These are phyloP conservation scores for Serpula lacrymans DNA, from an alignment of 768 basidiomycete species.

Conservation along the genomic window DNA sequence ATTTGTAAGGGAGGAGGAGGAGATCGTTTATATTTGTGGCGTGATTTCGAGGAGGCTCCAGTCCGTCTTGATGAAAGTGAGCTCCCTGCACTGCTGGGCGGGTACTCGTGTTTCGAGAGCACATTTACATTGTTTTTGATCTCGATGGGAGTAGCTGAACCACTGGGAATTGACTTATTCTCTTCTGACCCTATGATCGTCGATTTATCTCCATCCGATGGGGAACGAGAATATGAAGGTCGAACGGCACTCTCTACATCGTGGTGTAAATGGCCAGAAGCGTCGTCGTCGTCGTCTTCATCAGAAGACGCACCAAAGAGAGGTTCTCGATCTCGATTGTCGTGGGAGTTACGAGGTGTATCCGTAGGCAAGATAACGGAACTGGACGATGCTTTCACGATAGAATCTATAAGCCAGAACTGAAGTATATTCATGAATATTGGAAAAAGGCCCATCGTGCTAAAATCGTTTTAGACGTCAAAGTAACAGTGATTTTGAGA, in stretches of 20 bases:
- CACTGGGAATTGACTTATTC: constrained; percentile 5
- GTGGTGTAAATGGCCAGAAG: constrained; percentile 16
- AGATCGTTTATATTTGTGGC: constrained; percentile 26
- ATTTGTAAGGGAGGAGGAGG: constrained; percentile 41
- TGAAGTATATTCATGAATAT: constrained; percentile 86
- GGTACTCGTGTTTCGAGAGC: constrained; percentile 40
- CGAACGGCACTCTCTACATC: constrained; percentile 48
- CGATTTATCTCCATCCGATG: constrained; percentile 20
- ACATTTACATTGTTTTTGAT: constrained; percentile 5
- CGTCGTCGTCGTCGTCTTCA: constrained; percentile 52
- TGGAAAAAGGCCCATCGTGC: constrained; percentile 90
- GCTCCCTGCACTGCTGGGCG: constrained; percentile 51
- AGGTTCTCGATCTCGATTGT: constrained; percentile 53
- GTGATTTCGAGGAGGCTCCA: constrained; percentile 15
- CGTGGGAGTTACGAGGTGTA: constrained; percentile 31
- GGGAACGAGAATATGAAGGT: constrained; percentile 33
- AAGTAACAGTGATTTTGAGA: neutral
- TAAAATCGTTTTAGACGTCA: constrained; percentile 24
- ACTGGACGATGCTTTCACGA: constrained; percentile 68
- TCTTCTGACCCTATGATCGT: constrained; percentile 17
- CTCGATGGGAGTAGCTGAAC: constrained; percentile 13
- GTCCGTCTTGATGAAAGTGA: constrained; percentile 20
- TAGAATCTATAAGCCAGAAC: constrained; percentile 94
- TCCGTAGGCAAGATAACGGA: constrained; percentile 38
- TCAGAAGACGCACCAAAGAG: constrained; percentile 52